These are phyloP conservation scores for Dioscorea zingiberensis DNA, from an alignment of 106 monocot species.

Conservation along the genomic window DNA sequence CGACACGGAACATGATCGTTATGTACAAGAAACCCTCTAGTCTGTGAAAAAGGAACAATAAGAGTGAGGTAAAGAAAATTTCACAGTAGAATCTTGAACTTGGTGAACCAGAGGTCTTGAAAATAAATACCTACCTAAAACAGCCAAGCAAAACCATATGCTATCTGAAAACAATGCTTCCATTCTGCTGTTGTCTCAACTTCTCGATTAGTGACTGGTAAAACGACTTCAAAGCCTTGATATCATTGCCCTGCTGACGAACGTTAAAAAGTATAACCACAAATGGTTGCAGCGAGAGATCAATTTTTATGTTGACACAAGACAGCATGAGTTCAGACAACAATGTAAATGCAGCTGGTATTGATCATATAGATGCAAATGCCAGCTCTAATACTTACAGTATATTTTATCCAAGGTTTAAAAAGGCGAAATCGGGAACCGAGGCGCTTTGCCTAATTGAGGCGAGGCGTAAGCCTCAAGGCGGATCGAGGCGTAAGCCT, in stretches of 20 bases:
- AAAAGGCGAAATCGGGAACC: too few species aligned
- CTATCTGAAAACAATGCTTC: slow-evolving; percentile 93
- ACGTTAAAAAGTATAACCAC: too few species aligned
- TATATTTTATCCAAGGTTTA: too few species aligned
- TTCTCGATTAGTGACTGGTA: slow-evolving; percentile 82
- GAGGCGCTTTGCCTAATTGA: too few species aligned
- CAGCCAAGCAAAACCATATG: slow-evolving; percentile 1
- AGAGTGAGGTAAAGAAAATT: background rate
- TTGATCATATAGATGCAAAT: too few species aligned
- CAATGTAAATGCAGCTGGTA: too few species aligned
- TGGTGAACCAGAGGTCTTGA: background rate
- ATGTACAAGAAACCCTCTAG: background rate
- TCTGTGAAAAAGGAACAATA: background rate
- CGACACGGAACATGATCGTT: background rate
- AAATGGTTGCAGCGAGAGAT: too few species aligned
- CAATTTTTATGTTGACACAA: too few species aligned
- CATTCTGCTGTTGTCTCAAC: slow-evolving; percentile 90
- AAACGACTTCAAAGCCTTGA: slow-evolving; percentile 67
- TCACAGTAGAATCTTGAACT: background rate
- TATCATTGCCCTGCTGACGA: slow-evolving; percentile 52
- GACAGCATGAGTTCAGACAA: too few species aligned
- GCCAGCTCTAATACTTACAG: too few species aligned
- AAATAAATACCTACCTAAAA: background rate
- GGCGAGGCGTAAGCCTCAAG: too few species aligned
- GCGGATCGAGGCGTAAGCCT: too few species aligned